These are phyloP conservation scores for Polyporus arcularius DNA, from an alignment of 768 basidiomycete genomes.

Conservation along the genomic window DNA sequence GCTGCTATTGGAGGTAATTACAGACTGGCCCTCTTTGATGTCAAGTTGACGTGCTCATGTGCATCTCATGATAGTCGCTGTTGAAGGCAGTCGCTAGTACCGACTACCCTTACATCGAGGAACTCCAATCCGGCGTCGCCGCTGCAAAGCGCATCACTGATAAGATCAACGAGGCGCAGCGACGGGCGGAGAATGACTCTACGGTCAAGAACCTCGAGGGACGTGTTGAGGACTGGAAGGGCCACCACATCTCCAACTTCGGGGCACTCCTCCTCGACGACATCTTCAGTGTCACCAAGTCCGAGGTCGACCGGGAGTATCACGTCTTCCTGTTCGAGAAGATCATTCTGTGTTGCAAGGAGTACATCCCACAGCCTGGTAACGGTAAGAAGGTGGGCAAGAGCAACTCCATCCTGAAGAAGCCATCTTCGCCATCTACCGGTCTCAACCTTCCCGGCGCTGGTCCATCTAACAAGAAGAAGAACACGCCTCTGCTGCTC, in stretches of 20 bases:
- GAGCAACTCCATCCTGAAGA: constrained; percentile 88
- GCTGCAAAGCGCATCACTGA: constrained; percentile 93
- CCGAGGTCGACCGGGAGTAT: constrained; percentile 95
- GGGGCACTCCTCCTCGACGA: constrained; percentile 94
- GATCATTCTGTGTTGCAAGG: constrained; percentile 99
- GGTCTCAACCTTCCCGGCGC: constrained; percentile 48
- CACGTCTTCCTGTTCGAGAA: constrained; percentile 99
- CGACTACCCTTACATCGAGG: constrained; percentile 72
- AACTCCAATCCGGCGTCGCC: constrained; percentile 80
- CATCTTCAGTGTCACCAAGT: constrained; percentile 93
- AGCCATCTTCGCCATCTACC: constrained; percentile 57
- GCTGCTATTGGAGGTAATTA: constrained; percentile 78
- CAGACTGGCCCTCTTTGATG: constrained; percentile 7
- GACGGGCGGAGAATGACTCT: constrained; percentile 87
- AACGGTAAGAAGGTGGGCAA: constrained; percentile 74
- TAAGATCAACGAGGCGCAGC: constrained; percentile 93
- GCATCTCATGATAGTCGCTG: constrained; percentile 51
- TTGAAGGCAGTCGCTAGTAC: constrained; percentile 66
- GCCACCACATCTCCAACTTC: constrained; percentile 92
- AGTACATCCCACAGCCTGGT: constrained; percentile 60
- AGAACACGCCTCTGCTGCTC: constrained; percentile 78
- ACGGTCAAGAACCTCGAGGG: constrained; percentile 84
- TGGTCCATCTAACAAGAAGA: constrained; percentile 63
- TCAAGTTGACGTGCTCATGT: constrained; percentile 7
- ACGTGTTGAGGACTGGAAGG: constrained; percentile 98